Evolutionary conservation across 139 green algal genomes (phyloP), one percentile per base, ranked within the genome.

Genomic region (Pseudopediastrum boryanum): DNA sequence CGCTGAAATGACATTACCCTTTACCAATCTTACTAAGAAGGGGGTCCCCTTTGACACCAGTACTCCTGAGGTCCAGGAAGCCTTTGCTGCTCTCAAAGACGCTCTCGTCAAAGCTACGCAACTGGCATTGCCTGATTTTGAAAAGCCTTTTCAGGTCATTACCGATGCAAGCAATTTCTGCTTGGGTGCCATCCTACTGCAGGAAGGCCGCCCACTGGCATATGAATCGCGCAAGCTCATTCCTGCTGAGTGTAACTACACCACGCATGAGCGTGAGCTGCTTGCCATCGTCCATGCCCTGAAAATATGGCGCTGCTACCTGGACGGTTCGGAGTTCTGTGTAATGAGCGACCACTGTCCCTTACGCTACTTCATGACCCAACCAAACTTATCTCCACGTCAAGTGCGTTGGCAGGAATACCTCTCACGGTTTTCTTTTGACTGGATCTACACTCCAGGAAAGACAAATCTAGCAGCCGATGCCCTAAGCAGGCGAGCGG

Each of bases 81-180:
- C 81, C 2, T 86, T 80, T 21, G 10, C 56, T 8, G 16, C 21
- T 0, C 39, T 86, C 29, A 83, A 86, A 38, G 2, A 56, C 39
- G 71, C 52, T 1, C 54, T 81, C 0, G 31, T 56, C 1, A 38
- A 51, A 23, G 68, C 82, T 3, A 75, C 83, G 62, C 56, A 83
- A 16, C 54, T 87, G 50, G 46, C 44, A 4, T 43, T 68, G 9
- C 71, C 83, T 19, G 56, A 87, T 58, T 36, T 38, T 64, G 23
- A 43, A 12, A 21, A 54, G 13, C 71, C 83, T 33, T 84, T 80
- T 84, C 58, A 84, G 42, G 61, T 87, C 23, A 66, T 71, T 33
- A 84, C 72, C 23, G 85, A 89, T 48, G 81, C 84, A 16, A 85
- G 74, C 1, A 39, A 85, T 1, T 48, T 66, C 39, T 77, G 56